Evolutionary conservation across 2,329 filamentous ascomycete species (phyloP).

Genomic region (Aspergillus tanneri): DNA sequence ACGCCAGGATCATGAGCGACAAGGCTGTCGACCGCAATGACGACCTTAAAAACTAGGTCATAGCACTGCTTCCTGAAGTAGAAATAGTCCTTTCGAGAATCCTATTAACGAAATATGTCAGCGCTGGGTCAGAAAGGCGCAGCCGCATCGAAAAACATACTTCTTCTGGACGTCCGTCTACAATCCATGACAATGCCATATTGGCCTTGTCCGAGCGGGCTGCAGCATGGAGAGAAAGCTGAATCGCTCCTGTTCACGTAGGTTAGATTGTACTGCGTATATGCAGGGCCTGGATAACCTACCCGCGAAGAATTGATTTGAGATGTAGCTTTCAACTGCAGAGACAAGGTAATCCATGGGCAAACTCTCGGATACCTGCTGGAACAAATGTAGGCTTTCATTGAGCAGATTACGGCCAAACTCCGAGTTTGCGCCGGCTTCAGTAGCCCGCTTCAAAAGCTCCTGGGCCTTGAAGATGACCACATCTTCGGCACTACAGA

Average conservation of each 20-base stretch:
- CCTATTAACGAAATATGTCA: slow-evolving; percentile 44
- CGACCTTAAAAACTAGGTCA: slow-evolving; percentile 78
- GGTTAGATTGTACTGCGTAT: slow-evolving; percentile 11
- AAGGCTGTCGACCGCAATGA: slow-evolving; percentile 72
- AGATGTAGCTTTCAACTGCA: slow-evolving; percentile 75
- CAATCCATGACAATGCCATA: slow-evolving; percentile 78
- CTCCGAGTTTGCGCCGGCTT: slow-evolving; percentile 73
- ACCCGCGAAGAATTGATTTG: slow-evolving; percentile 83
- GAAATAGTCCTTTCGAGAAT: slow-evolving; percentile 68
- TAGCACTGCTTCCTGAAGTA: slow-evolving; percentile 76
- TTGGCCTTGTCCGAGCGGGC: slow-evolving; percentile 84
- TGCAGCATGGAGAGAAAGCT: slow-evolving; percentile 80
- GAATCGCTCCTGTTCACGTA: slow-evolving; percentile 65
- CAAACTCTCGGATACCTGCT: slow-evolving; percentile 81
- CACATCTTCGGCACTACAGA: slow-evolving; percentile 96
- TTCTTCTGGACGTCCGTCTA: slow-evolving; percentile 70
- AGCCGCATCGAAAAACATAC: slow-evolving; percentile 32
- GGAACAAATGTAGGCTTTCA: slow-evolving; percentile 84
- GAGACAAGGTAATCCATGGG: slow-evolving; percentile 75
- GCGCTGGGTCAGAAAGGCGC: too few relatives aligned
- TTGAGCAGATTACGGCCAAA: slow-evolving; percentile 76
- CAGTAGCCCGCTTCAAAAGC: slow-evolving; percentile 81
- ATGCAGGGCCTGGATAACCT: slow-evolving; percentile 20
- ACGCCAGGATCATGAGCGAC: slow-evolving; percentile 68
- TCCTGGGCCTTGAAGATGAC: slow-evolving; percentile 98